phyloP scores from a whole-genome alignment of 2,329 filamentous ascomycete species.

The Epichloe baconii region DNA sequence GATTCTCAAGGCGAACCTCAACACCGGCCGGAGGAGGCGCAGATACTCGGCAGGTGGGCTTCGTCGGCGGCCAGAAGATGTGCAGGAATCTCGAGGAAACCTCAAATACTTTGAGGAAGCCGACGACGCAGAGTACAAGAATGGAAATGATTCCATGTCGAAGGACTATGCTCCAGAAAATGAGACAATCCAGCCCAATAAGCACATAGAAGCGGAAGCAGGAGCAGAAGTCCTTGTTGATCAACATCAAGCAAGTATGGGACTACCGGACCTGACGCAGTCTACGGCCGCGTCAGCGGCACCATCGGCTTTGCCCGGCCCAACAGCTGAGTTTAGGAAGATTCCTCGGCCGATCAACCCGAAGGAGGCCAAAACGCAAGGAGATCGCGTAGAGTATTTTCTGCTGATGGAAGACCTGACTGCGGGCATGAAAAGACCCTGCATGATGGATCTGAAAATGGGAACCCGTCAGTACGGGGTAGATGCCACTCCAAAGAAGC shows the following conservation, averaged over 20 bases:
- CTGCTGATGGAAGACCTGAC: conserved; percentile 88
- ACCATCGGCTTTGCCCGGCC: conserved; percentile 25
- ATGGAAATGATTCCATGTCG: conserved; percentile 6
- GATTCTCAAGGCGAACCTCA: conserved; percentile 30
- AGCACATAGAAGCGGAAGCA: neutral
- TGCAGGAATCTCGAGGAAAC: conserved; percentile 57
- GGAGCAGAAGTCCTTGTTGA: neutral
- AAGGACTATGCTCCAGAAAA: neutral
- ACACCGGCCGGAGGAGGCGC: conserved; percentile 40
- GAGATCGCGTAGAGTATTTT: conserved; percentile 75
- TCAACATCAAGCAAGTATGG: neutral
- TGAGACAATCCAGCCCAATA: neutral
- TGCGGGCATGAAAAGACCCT: conserved; percentile 89
- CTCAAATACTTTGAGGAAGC: conserved; percentile 88
- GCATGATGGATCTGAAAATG: conserved; percentile 98
- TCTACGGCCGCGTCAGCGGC: conserved; percentile 13
- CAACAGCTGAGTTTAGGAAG: conserved; percentile 22
- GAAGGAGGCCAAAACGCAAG: conserved; percentile 37
- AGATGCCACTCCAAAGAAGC: conserved; percentile 83
- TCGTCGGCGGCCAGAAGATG: conserved; percentile 57
- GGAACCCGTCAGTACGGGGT: conserved; percentile 94
- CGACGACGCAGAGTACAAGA: conserved; percentile 65
- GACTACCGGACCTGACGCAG: conserved; percentile 5
- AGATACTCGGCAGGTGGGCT: conserved; percentile 83
- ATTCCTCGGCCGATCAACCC: conserved; percentile 56